phyloP scores from a whole-genome alignment of 805 yeast species.

The Starmera amethionina region DNA sequence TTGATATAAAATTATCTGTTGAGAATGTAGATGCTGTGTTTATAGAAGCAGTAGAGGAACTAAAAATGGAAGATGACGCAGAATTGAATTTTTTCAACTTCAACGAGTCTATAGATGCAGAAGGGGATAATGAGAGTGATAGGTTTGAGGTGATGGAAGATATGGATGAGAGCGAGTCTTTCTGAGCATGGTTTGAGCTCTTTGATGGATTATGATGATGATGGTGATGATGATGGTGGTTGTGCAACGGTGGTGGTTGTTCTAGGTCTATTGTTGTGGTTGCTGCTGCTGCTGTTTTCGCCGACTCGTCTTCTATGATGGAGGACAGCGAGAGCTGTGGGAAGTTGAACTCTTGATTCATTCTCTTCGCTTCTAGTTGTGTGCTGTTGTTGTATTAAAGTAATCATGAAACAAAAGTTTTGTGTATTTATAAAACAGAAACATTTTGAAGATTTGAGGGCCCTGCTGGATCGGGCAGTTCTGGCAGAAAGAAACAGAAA shows the following conservation, averaged over 20 bases:
- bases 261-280: not conserved
- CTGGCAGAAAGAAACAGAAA: too few relatives aligned
- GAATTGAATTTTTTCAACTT: constrained; percentile 13
- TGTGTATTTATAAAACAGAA: too few relatives aligned
- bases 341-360: too few relatives aligned
- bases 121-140: constrained; percentile 9
- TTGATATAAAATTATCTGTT: not conserved
- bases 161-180: constrained; percentile 1
- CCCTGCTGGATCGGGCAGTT: too few relatives aligned
- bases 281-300: not conserved
- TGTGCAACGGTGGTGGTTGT: not conserved
- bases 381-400: too few relatives aligned
- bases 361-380: too few relatives aligned
- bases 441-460: too few relatives aligned
- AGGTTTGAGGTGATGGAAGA: constrained; percentile 5
- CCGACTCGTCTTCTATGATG: not conserved
- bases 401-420: too few relatives aligned
- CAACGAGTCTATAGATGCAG: constrained; percentile 9
- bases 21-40: constrained; percentile 1
- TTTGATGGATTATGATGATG: not conserved
- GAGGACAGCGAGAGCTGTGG: not conserved
- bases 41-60: constrained; percentile 2
- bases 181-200: not conserved
- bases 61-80: constrained; percentile 1
- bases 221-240: not conserved